Evolutionary conservation across 2,329 filamentous ascomycete species (phyloP).

Genomic region (Escovopsis weberi): DNA sequence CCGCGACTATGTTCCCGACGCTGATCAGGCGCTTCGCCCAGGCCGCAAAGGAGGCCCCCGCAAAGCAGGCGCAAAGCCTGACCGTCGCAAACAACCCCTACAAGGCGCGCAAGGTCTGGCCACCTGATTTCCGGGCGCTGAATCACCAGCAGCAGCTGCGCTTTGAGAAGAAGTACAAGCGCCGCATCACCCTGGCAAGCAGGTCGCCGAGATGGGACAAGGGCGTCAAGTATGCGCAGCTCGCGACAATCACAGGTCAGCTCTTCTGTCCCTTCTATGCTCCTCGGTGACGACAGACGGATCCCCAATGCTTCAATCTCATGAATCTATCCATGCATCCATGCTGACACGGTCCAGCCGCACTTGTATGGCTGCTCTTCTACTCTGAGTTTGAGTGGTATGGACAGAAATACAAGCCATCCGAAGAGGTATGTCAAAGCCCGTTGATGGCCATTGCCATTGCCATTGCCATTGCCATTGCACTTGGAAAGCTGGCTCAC

Average conservation of each 20-base stretch:
- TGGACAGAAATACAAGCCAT: slow-evolving; percentile 27
- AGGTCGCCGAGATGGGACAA: slow-evolving; percentile 51
- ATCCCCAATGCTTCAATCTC: background rate
- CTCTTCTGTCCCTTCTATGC: slow-evolving; percentile 3
- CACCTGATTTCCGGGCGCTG: slow-evolving; percentile 59
- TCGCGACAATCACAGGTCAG: slow-evolving; percentile 41
- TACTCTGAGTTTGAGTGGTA: slow-evolving; percentile 30
- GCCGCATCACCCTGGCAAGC: slow-evolving; percentile 48
- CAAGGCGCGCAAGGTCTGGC: slow-evolving; percentile 60
- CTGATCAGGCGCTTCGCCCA: slow-evolving; percentile 20
- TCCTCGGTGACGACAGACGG: too few relatives aligned
- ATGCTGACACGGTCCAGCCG: slow-evolving; percentile 13
- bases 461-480: background rate
- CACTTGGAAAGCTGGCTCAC: background rate
- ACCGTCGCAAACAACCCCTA: slow-evolving; percentile 40
- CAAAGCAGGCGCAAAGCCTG: slow-evolving; percentile 13
- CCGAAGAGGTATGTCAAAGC: slow-evolving; percentile 21
- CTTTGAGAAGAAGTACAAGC: slow-evolving; percentile 66
- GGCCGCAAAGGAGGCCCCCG: slow-evolving; percentile 13
- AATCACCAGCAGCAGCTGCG: slow-evolving; percentile 59
- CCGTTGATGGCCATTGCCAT: too few relatives aligned
- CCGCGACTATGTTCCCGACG: slow-evolving; percentile 20
- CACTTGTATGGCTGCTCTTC: slow-evolving; percentile 24
- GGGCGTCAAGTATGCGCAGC: slow-evolving; percentile 49
- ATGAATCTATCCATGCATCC: background rate